A percentile compares a stretch with the other conserved stretches of the same genome.
phyloP scores from a whole-genome alignment of 106 monocot genomes.

The Chionographis japonica region DNA sequence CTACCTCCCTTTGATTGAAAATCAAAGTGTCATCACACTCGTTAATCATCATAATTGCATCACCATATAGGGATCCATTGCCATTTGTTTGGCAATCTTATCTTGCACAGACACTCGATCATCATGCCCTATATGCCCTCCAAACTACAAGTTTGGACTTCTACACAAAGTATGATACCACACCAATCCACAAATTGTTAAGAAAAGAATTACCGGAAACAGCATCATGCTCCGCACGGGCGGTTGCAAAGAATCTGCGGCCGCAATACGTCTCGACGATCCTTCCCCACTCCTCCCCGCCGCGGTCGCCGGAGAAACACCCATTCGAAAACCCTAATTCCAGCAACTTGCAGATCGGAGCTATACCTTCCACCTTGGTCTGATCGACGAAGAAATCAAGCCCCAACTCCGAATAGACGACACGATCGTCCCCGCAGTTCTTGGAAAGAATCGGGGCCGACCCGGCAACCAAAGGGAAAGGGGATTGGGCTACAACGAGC shows the following conservation, averaged over 20 bases:
- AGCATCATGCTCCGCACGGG: not conserved
- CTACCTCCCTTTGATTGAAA: too few relatives aligned
- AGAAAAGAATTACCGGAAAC: not conserved
- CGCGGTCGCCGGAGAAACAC: not conserved
- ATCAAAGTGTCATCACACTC: too few relatives aligned
- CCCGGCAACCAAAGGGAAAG: not conserved
- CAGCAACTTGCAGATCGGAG: not conserved
- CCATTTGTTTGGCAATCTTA: too few relatives aligned
- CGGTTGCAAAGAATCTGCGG: not conserved
- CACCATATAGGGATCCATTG: too few relatives aligned
- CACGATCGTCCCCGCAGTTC: not conserved
- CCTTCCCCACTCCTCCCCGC: not conserved
- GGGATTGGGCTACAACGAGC: not conserved
- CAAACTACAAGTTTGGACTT: not conserved
- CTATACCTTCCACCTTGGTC: not conserved
- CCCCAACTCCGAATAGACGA: conserved; percentile 1
- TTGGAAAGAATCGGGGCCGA: not conserved
- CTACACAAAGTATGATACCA: not conserved
- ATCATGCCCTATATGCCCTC: too few relatives aligned
- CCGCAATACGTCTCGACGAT: not conserved
- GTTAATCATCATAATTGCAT: too few relatives aligned
- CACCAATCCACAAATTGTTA: too few relatives aligned
- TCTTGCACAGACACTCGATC: too few relatives aligned
- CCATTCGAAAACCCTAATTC: not conserved
- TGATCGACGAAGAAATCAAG: not conserved